These are phyloP conservation scores for Plasmodium blacklocki DNA, from an alignment of 169 alveolate genomes.

Conservation along the genomic window DNA sequence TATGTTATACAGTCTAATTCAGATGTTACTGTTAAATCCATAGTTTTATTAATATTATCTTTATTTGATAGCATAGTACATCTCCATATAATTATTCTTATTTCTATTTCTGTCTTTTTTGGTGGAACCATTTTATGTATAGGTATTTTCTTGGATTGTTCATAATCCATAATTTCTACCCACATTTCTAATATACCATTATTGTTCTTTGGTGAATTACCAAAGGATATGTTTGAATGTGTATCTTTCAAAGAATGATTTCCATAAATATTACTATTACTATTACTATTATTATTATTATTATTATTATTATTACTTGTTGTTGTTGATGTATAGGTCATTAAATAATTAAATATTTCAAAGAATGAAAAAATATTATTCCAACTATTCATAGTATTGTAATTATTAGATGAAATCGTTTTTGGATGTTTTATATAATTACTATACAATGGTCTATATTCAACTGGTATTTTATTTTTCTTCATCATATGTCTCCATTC, in stretches of 20 bases:
- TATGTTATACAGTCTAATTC: conserved; percentile 91
- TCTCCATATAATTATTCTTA: conserved; percentile 85
- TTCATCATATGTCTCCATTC: conserved; percentile 92
- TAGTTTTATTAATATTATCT: conserved; percentile 76
- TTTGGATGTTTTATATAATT: conserved; percentile 30
- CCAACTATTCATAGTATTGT: conserved; percentile 52
- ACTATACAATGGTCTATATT: conserved; percentile 87
- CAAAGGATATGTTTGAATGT: neutral
- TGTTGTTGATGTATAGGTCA: conserved; percentile 1
- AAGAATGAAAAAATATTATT: conserved; percentile 71
- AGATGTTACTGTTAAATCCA: conserved; percentile 85
- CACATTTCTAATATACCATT: conserved; percentile 87
- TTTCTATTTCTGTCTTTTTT: conserved; percentile 87
- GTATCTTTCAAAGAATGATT: neutral
- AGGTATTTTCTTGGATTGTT: conserved; percentile 84
- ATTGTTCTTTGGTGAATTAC: conserved; percentile 31
- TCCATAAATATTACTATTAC: neutral
- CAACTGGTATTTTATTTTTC: conserved; percentile 89
- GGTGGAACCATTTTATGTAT: conserved; percentile 86
- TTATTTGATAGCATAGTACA: conserved; percentile 73
- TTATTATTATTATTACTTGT: neutral
- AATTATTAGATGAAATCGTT: conserved; percentile 46
- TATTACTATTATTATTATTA: neutral
- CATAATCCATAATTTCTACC: conserved; percentile 88
- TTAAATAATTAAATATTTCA: conserved; percentile 32